Conservation (phyloP, 2,329 filamentous ascomycete genomes). For the Scytalidium sp. region DNA sequence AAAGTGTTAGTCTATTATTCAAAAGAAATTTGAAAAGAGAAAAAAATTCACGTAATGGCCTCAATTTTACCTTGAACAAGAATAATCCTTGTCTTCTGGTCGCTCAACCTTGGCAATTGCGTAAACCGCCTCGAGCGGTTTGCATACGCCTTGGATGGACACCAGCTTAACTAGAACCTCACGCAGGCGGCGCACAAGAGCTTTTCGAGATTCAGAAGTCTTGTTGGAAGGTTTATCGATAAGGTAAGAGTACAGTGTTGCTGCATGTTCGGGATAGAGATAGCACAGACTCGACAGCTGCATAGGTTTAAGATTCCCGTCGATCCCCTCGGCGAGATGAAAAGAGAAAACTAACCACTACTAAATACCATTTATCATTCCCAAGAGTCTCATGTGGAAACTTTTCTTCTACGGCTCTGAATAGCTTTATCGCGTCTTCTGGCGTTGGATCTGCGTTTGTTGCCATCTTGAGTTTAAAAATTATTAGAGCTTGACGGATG, state of each 20-base stretch:
- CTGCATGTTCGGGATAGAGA: constrained; percentile 47
- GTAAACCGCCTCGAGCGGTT: constrained; percentile 47
- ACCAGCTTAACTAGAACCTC: constrained; percentile 60
- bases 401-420: constrained; percentile 37
- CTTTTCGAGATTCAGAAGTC: constrained; percentile 40
- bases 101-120: constrained; percentile 19
- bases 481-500: too few species aligned
- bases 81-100: constrained; percentile 53
- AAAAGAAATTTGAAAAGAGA: neutral
- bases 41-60: too few species aligned
- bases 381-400: constrained; percentile 39
- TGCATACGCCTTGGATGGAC: constrained; percentile 57
- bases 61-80: constrained; percentile 20
- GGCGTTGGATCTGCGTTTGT: constrained; percentile 27
- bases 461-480: constrained; percentile 10
- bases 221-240: constrained; percentile 43
- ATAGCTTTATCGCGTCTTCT: constrained; percentile 36
- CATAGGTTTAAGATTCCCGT: constrained; percentile 32
- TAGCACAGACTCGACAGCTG: constrained; percentile 34
- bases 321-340: neutral
- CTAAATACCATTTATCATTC: constrained; percentile 43
- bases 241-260: constrained; percentile 54
- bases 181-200: constrained; percentile 47
- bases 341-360: constrained; percentile 30
- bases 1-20: constrained; percentile 15